Evolutionary conservation across 257 asterid species (phyloP), one percentile per base, ranked within the genome.

Genomic region (Schizonepeta tenuifolia): DNA sequence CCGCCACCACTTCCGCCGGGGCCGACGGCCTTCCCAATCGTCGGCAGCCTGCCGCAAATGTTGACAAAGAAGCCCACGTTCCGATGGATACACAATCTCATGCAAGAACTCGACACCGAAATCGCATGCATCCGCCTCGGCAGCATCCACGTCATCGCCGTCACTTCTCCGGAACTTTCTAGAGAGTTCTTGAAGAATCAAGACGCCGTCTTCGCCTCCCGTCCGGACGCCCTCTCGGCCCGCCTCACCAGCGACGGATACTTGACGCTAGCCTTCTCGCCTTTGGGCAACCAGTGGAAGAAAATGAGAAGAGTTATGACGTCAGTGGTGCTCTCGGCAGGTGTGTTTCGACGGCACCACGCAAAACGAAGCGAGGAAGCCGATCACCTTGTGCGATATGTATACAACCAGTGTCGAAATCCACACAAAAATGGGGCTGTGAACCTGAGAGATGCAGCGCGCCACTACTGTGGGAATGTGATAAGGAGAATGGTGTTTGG

Each of bases 91-190:
- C 78, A 70, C 60, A 14, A 41, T 47, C 36, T 31, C 67, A 66
- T 75, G 78, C 74, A 64, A 35, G 38, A 59, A 11, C n/a, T 55
- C 57, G 18, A 65, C 75, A 75, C 83, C 0, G 72, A 79, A 17
- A 75, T 79, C 1, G 78, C 81, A 0, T 75, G 78, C n/a, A 47
- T 80, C 22, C 80, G 72, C 54, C 73, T 80, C 7, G 78, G 78
- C 6, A 0, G 12, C 0, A 28, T 28, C 13, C 69, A 80, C 20
- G 70, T 76, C n/a, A 72, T 80, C 67, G 10, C 73, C 15, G 78
- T 78, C 24, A 75, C 67, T 0, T 74, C 81, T 1, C 79, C 83
- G 2, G 86, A 81, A 22, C 83, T 82, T 3, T 54, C 81, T 6
- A 55, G 74, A 2, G 81, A 71, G 69, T 78, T 81, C 72, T 44